Evolutionary conservation across 1,284 basidiomycete species (phyloP), one percentile per base, ranked within the genome.

Genomic region (Rhodotorula sp.): DNA sequence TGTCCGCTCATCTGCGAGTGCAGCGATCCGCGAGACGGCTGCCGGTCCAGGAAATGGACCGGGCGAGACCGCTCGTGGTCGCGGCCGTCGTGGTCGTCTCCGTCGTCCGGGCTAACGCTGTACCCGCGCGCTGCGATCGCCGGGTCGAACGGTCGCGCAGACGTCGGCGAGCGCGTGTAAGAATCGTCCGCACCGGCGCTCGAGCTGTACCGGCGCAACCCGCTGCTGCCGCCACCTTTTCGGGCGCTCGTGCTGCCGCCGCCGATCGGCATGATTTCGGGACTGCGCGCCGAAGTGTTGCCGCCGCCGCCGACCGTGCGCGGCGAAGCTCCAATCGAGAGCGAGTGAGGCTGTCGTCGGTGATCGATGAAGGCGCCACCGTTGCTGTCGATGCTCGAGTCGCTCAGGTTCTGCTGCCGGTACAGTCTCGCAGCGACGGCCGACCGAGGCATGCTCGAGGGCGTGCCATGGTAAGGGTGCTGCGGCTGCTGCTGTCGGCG

Each of bases 351-450:
- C 69, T 70, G 74, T 21, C 73, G 60, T 7, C 78, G 72, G 55
- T 79, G 78, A 62, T 79, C 78, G 62, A 79, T 79, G 71, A 75
- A 79, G 19, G 75, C 75, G 26, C 77, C 78, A 48, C 76, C 76
- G 28, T 78, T 76, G 38, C 74, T 76, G 69, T 79, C 77, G 64
- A 78, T 72, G 54, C 76, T 77, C 62, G 78, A 77, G 55, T 79
- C 77, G 66, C 71, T 75, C 62, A 76, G 38, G 55, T 77, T 78
- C 58, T 77, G 74, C 54, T 78, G 77, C 7, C 73, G 70, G 64
- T 77, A 79, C 52, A 78, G 68, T 31, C 71, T 56, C 7, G 72
- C 72, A 18, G 75, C 75, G 28, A 70, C 72, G 1, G 75, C 62
- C n/a, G 68, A 67, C 34, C 71, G 68, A 15, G 61, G 61, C 6